Conservation (phyloP, 305 asterid species). For the Rubia peregrina region DNA sequence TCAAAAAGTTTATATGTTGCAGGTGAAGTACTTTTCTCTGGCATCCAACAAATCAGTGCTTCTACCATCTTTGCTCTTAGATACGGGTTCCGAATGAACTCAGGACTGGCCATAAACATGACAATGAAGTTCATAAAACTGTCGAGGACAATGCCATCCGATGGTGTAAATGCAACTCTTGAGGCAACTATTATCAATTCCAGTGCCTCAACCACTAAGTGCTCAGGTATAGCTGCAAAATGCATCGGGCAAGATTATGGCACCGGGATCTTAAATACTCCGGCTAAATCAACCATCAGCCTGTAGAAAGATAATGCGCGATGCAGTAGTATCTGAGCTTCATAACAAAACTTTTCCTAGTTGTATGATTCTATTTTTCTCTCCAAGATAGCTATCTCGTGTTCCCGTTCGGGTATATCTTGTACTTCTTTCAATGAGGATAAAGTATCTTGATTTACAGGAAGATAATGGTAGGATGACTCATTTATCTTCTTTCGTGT, state of each 20-base stretch:
- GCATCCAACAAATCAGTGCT: constrained; percentile 98
- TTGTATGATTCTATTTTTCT: constrained; percentile 62
- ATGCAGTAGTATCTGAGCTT: constrained; percentile 88
- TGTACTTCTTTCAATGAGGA: constrained; percentile 65
- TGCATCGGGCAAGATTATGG: constrained; percentile 74
- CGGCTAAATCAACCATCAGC: constrained; percentile 67
- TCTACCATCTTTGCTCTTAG: constrained; percentile 97
- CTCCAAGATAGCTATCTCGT: constrained; percentile 64
- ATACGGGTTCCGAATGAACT: constrained; percentile 80
- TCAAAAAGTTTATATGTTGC: constrained; percentile 75
- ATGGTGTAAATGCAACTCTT: constrained; percentile 54
- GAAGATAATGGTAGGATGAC: constrained; percentile 37
- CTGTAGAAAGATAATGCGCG: constrained; percentile 80
- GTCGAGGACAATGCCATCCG: constrained; percentile 82
- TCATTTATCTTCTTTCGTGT: constrained; percentile 57
- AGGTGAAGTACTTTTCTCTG: constrained; percentile 76
- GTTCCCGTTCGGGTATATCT: constrained; percentile 60
- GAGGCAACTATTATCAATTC: constrained; percentile 89
- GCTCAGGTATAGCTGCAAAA: constrained; percentile 87
- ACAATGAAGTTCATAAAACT: constrained; percentile 94
- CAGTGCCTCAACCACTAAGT: constrained; percentile 89
- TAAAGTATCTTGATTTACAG: constrained; percentile 55
- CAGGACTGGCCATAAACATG: constrained; percentile 98
- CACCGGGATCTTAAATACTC: constrained; percentile 86
- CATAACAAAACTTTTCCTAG: constrained; percentile 79